Evolutionary conservation across 2,329 filamentous ascomycete species (phyloP).

Genomic region (Curvularia hawaiiensis): DNA sequence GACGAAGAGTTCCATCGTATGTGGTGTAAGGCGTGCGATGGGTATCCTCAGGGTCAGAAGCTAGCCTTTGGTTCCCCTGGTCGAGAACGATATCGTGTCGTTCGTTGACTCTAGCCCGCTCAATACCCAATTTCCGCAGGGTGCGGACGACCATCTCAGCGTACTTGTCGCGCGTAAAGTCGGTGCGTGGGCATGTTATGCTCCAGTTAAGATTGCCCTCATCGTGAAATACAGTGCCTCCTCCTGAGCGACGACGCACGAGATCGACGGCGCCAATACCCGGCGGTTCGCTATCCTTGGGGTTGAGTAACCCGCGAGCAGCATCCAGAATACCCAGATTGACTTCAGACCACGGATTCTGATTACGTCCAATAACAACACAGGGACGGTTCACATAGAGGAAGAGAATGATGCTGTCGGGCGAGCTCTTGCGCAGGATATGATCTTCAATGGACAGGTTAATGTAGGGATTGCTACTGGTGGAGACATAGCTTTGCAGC

Average conservation of each 20-base stretch:
- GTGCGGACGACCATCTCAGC: slow-evolving; percentile 93
- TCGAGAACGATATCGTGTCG: slow-evolving; percentile 91
- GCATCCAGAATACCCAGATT: slow-evolving; percentile 68
- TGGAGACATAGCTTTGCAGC: slow-evolving; percentile 55
- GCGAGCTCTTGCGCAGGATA: slow-evolving; percentile 74
- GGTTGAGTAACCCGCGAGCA: slow-evolving; percentile 29
- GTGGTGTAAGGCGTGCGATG: slow-evolving; percentile 53
- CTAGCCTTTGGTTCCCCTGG: slow-evolving; percentile 43
- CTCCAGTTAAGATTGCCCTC: slow-evolving; percentile 92
- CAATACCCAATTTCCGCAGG: slow-evolving; percentile 64
- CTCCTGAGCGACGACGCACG: slow-evolving; percentile 84
- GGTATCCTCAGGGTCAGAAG: slow-evolving; percentile 46
- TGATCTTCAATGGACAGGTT: slow-evolving; percentile 96
- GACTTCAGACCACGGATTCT: slow-evolving; percentile 96
- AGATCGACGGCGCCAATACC: slow-evolving; percentile 59
- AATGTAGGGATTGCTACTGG: slow-evolving; percentile 74
- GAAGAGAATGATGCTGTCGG: slow-evolving; percentile 78
- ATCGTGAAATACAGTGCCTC: slow-evolving; percentile 94
- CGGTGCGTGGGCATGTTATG: slow-evolving; percentile 78
- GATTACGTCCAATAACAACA: slow-evolving; percentile 91
- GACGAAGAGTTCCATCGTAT: slow-evolving; percentile 37
- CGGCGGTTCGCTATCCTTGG: slow-evolving; percentile 44
- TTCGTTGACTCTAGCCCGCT: slow-evolving; percentile 76
- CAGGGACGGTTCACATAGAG: slow-evolving; percentile 88
- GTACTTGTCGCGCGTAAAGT: slow-evolving; percentile 84